These are phyloP conservation scores for Stromatinia cepivora DNA, from an alignment of 2,329 filamentous ascomycete species.

Conservation along the genomic window DNA sequence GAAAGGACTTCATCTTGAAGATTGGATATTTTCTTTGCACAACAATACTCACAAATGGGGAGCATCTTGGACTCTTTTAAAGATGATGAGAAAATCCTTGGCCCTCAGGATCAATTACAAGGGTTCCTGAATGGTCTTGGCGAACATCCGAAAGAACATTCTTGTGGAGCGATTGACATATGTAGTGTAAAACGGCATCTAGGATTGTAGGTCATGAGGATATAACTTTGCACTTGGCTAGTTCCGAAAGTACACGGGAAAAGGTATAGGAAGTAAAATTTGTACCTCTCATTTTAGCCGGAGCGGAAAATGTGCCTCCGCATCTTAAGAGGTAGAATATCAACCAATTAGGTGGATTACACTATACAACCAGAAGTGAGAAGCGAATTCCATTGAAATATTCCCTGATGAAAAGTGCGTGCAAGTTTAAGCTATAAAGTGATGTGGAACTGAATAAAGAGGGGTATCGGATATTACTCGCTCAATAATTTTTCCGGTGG, in stretches of 20 bases:
- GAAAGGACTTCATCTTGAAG: conserved; percentile 12
- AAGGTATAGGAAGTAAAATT: not conserved
- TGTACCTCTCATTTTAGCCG: conserved; percentile 3
- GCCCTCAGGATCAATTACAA: conserved; percentile 9
- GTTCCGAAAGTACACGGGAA: not conserved
- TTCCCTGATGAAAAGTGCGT: not conserved
- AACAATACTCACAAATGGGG: not conserved
- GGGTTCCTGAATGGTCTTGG: not conserved
- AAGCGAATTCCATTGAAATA: not conserved
- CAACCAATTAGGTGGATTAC: not conserved
- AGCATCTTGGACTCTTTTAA: not conserved
- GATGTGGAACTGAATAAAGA: conserved; percentile 3
- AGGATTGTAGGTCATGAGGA: not conserved
- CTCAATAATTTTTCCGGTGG: conserved; percentile 8
- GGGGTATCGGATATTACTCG: conserved; percentile 7
- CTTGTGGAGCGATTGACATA: not conserved
- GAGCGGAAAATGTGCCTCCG: conserved; percentile 19
- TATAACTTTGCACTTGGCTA: not conserved
- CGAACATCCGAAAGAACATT: not conserved
- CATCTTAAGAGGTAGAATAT: not conserved
- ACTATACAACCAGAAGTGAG: not conserved
- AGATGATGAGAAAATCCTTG: not conserved
- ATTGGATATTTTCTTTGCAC: not conserved
- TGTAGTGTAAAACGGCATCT: not conserved
- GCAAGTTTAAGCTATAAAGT: not conserved